phyloP scores from a whole-genome alignment of 352 stramenopile genomes.

The Phytophthora ohioensis region DNA sequence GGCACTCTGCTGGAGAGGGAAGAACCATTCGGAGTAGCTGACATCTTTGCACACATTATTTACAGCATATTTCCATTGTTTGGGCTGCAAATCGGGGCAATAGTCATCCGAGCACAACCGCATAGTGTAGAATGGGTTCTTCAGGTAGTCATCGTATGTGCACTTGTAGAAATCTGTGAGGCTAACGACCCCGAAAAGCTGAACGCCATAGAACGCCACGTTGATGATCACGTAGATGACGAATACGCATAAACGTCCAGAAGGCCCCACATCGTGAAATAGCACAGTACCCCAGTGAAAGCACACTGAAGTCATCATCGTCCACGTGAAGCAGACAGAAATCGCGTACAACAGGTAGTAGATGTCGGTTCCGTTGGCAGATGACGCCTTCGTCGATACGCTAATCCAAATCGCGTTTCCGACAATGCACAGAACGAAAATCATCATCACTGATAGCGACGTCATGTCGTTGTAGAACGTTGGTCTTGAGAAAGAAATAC shows the following conservation, averaged over 20 bases:
- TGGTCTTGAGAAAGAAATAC: slow-evolving; percentile 73
- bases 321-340: slow-evolving; percentile 80
- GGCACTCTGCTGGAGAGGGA: slow-evolving; percentile 55
- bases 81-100: slow-evolving; percentile 82
- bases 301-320: slow-evolving; percentile 88
- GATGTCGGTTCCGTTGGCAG: slow-evolving; percentile 61
- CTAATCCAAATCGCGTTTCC: slow-evolving; percentile 87
- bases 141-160: slow-evolving; percentile 89
- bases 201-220: slow-evolving; percentile 66
- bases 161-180: slow-evolving; percentile 87
- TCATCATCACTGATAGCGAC: slow-evolving; percentile 75
- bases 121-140: slow-evolving; percentile 80
- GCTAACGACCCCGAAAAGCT: slow-evolving; percentile 76
- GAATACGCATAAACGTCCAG: slow-evolving; percentile 62
- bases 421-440: slow-evolving; percentile 78
- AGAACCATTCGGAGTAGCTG: slow-evolving; percentile 70
- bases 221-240: slow-evolving; percentile 74
- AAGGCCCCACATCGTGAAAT: slow-evolving; percentile 69
- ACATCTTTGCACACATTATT: slow-evolving; percentile 76
- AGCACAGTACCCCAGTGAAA: slow-evolving; percentile 88
- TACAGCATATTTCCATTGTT: slow-evolving; percentile 80
- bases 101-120: slow-evolving; percentile 78
- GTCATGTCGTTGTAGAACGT: slow-evolving; percentile 92
- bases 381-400: slow-evolving; percentile 60
- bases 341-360: slow-evolving; percentile 81